Conservation (phyloP, 2,329 filamentous ascomycete genomes). For the Tricladium varicosporioides region DNA sequence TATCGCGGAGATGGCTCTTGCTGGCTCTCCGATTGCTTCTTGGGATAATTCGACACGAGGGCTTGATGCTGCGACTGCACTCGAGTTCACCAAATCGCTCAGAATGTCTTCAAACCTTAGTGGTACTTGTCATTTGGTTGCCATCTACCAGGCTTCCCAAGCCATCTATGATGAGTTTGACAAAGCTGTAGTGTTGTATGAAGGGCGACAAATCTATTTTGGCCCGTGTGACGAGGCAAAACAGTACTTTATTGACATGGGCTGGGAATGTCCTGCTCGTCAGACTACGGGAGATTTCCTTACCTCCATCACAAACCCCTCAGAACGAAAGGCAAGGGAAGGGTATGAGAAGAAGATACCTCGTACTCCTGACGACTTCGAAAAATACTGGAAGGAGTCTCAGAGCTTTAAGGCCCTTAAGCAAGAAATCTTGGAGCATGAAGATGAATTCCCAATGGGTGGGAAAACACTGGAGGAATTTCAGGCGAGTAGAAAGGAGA, state of each 20-base stretch:
- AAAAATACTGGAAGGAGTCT: conserved; percentile 49
- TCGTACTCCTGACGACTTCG: conserved; percentile 54
- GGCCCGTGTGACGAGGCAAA: conserved; percentile 63
- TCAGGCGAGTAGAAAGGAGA: conserved; percentile 33
- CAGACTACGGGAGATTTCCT: conserved; percentile 62
- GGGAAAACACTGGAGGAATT: conserved; percentile 38
- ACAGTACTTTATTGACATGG: conserved; percentile 67
- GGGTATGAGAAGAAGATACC: conserved; percentile 59
- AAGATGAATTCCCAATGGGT: conserved; percentile 39
- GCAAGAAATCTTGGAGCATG: conserved; percentile 51
- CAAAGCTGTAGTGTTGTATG: conserved; percentile 66
- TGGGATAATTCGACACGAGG: conserved; percentile 55
- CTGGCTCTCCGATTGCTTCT: conserved; percentile 45
- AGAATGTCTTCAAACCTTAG: conserved; percentile 64
- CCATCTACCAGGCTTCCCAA: conserved; percentile 72
- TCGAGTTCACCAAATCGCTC: conserved; percentile 70
- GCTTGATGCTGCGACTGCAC: conserved; percentile 70
- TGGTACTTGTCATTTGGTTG: conserved; percentile 61
- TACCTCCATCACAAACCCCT: conserved; percentile 67
- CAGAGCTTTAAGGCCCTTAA: conserved; percentile 41
- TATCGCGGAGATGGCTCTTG: conserved; percentile 71
- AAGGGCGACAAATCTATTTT: conserved; percentile 72
- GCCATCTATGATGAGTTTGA: conserved; percentile 69
- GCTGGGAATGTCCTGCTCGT: conserved; percentile 67
- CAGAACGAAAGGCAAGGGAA: conserved; percentile 54